Evolutionary conservation across 2,329 filamentous ascomycete genomes (phyloP), one percentile per base, ranked within the genome.

Genomic region (Neonectria hederae): DNA sequence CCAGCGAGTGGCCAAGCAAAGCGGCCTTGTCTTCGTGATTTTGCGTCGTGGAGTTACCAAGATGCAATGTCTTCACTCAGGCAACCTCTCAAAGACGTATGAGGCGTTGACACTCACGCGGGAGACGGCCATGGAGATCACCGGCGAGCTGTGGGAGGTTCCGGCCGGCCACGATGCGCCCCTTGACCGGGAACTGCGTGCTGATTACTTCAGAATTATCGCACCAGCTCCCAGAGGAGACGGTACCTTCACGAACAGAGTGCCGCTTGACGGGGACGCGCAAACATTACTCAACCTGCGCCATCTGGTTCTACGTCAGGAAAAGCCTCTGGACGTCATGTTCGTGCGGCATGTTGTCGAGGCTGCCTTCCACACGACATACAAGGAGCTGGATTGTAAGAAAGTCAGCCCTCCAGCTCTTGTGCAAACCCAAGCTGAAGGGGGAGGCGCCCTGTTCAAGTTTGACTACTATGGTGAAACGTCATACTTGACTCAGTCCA

Each of bases 391-490:
- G 71, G 85, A 89, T 67, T 86, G 94, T 77, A 86, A 90, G 74
- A 93, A 97, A 81, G 93, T 97, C 66, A 91, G 90, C 42, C 93
- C 94, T 2, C 94, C 94, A 1, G 93, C 93, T 30, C 90, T 97
- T 79, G 95, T 97, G 63, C 95, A 96, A 83, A 97, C 94, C 28
- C 91, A 97, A 82, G 92, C 97, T 76, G 94, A 97, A 82, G 94
- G 94, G 69, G 94, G 94, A 63, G 88, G 92, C 72, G 97, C 94
- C 3, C 89, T 97, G 43, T 97, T 97, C 86, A 88, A 87, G 64
- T 91, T 96, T 74, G 85, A 91, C 75, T 96, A 95, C 84, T 97
- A 97, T 81, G 91, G 90, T 73, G 92, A 97, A 80, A 87, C 90
- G 72, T 92, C 95, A 63, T 98, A 94, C 83, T 88, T 98, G 66